These are phyloP conservation scores for Ceratocystis huliohia DNA, from an alignment of 2,329 filamentous ascomycete genomes.

Conservation along the genomic window DNA sequence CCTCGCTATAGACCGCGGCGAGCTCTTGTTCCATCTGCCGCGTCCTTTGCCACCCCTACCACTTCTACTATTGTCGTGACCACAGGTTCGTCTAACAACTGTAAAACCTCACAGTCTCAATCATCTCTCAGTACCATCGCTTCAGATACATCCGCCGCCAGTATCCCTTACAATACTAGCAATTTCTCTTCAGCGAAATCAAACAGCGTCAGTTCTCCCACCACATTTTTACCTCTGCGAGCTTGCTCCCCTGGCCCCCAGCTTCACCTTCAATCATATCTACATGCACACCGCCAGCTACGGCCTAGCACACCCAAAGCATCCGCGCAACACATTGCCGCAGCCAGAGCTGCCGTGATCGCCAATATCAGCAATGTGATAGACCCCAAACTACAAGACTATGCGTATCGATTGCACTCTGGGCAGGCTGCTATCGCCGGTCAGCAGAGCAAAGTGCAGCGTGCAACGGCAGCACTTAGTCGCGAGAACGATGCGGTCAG, in stretches of 20 bases:
- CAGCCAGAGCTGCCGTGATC: slow-evolving; percentile 47
- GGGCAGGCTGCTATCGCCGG: slow-evolving; percentile 52
- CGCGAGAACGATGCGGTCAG: slow-evolving; percentile 54
- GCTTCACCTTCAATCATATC: background rate
- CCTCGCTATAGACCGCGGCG: background rate
- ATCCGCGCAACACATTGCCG: slow-evolving; percentile 37
- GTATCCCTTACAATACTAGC: too few relatives aligned
- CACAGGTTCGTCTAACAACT: background rate
- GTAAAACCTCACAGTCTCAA: background rate
- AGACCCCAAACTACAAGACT: slow-evolving; percentile 53
- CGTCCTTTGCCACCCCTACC: slow-evolving; percentile 1
- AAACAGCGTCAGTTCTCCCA: background rate
- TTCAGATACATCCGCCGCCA: background rate
- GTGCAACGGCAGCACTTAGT: slow-evolving; percentile 46
- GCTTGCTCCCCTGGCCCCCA: background rate
- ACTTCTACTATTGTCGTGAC: slow-evolving; percentile 1
- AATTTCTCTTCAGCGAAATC: background rate
- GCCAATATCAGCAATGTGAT: slow-evolving; percentile 57
- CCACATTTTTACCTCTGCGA: too few relatives aligned
- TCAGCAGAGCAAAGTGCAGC: slow-evolving; percentile 54
- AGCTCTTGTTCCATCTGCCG: background rate
- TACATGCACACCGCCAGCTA: slow-evolving; percentile 25
- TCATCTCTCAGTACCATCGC: background rate
- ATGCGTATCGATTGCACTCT: slow-evolving; percentile 55
- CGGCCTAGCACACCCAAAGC: slow-evolving; percentile 32